These are phyloP conservation scores for Plasmodium inui DNA, from an alignment of 169 alveolate genomes.

Conservation along the genomic window DNA sequence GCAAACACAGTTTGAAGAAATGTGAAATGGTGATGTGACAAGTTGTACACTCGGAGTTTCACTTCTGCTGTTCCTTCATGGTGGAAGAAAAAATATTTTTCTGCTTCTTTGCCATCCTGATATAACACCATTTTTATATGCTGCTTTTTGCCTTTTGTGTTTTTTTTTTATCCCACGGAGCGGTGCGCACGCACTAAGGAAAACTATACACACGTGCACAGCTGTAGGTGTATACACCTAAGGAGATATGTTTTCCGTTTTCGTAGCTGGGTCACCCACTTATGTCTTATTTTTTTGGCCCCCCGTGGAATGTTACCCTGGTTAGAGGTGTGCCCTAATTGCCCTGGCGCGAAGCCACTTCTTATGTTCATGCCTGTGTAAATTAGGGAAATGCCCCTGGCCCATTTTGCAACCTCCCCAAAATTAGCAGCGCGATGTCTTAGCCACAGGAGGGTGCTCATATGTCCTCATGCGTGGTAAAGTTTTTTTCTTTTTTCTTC, in stretches of 20 bases:
- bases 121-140: too few relatives aligned
- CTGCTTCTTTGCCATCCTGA: background rate
- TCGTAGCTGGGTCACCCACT: background rate
- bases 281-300: background rate
- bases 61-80: background rate
- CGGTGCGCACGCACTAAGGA: background rate
- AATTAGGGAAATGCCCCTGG: conserved; percentile 13
- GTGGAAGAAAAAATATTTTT: background rate
- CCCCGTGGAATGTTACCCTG: background rate
- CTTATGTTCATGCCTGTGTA: conserved; percentile 28
- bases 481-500: background rate
- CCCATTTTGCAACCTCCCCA: background rate
- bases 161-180: background rate
- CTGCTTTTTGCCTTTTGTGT: background rate
- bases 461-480: background rate
- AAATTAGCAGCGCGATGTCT: background rate
- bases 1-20: background rate
- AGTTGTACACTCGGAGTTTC: background rate
- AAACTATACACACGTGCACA: background rate
- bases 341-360: background rate
- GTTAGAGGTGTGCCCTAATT: background rate
- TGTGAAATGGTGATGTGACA: background rate
- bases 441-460: background rate
- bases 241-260: background rate
- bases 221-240: background rate